phyloP scores from a whole-genome alignment of 352 stramenopile species.

The Phytophthora aleatoria region DNA sequence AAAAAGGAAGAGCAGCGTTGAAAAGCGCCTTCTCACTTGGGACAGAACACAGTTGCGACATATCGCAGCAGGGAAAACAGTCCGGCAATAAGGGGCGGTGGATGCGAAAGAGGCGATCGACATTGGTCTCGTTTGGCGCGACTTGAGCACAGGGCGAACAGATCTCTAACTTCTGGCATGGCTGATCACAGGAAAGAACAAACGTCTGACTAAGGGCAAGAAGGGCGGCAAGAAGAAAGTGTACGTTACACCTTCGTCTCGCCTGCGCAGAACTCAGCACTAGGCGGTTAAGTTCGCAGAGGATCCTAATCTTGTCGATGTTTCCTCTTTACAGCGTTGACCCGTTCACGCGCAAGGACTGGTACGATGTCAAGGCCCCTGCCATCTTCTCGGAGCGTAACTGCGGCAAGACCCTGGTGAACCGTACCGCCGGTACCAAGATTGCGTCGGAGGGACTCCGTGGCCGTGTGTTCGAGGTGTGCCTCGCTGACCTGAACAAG shows the following conservation, averaged over 20 bases:
- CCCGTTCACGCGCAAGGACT: conserved; percentile 99
- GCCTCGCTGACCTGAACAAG: conserved; percentile 98
- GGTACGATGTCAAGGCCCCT: conserved; percentile 97
- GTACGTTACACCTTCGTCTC: conserved; percentile 47
- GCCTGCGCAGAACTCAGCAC: too few relatives aligned
- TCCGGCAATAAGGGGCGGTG: neutral
- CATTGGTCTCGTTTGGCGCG: neutral
- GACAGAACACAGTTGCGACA: conserved; percentile 1
- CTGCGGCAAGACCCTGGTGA: conserved; percentile 99
- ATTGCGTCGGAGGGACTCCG: conserved; percentile 99
- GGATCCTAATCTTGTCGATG: conserved; percentile 15
- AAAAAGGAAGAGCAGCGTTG: conserved; percentile 15
- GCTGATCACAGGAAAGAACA: conserved; percentile 83
- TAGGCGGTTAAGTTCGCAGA: neutral
- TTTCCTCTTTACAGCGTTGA: conserved; percentile 83
- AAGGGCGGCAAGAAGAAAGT: conserved; percentile 94
- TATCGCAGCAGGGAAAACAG: conserved; percentile 1
- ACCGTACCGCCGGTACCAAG: conserved; percentile 95
- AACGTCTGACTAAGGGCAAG: conserved; percentile 92
- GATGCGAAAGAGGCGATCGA: conserved; percentile 7
- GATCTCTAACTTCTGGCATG: conserved; percentile 30
- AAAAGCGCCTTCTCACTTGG: conserved; percentile 9
- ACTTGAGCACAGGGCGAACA: neutral
- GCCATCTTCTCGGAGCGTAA: conserved; percentile 98
- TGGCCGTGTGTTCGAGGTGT: conserved; percentile 99